phyloP scores from a whole-genome alignment of 768 basidiomycete species.

The Boletellus emodensis region DNA sequence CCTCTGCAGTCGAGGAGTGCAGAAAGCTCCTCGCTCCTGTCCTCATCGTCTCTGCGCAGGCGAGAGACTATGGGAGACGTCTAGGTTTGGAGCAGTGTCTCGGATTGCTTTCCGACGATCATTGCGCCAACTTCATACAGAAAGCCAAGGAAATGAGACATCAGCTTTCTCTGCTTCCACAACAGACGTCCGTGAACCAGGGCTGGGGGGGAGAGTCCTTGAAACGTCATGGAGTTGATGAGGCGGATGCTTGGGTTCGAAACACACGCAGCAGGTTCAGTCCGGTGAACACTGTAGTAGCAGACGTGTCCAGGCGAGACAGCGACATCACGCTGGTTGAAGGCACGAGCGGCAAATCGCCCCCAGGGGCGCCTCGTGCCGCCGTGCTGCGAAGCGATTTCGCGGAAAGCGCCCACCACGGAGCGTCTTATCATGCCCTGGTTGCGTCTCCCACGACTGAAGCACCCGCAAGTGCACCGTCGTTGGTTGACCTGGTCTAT shows the following conservation, averaged over 20 bases:
- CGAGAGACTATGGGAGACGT: conserved; percentile 12
- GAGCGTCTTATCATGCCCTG: background rate
- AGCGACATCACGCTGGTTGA: conserved; percentile 27
- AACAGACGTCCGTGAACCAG: conserved; percentile 2
- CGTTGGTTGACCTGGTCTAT: conserved; percentile 4
- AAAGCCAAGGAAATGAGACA: conserved; percentile 24
- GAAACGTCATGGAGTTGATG: conserved; percentile 13
- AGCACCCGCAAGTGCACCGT: background rate
- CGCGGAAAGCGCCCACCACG: background rate
- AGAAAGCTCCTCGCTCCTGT: conserved; percentile 23
- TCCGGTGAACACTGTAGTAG: conserved; percentile 10
- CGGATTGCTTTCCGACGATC: conserved; percentile 27
- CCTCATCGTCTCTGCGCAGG: conserved; percentile 15
- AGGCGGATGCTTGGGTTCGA: conserved; percentile 10
- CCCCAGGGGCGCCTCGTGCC: conserved; percentile 22
- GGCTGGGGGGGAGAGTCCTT: conserved; percentile 7
- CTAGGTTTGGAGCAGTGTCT: conserved; percentile 19
- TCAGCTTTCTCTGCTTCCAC: conserved; percentile 16
- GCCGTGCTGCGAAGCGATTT: conserved; percentile 11
- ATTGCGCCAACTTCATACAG: conserved; percentile 18
- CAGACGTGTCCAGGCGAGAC: conserved; percentile 20
- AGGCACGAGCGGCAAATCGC: conserved; percentile 3
- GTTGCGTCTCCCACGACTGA: conserved; percentile 5
- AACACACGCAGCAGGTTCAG: conserved; percentile 14
- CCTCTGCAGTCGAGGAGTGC: conserved; percentile 25